Conservation (phyloP, 2,329 filamentous ascomycete genomes). For the Fusarium anthophilum region DNA sequence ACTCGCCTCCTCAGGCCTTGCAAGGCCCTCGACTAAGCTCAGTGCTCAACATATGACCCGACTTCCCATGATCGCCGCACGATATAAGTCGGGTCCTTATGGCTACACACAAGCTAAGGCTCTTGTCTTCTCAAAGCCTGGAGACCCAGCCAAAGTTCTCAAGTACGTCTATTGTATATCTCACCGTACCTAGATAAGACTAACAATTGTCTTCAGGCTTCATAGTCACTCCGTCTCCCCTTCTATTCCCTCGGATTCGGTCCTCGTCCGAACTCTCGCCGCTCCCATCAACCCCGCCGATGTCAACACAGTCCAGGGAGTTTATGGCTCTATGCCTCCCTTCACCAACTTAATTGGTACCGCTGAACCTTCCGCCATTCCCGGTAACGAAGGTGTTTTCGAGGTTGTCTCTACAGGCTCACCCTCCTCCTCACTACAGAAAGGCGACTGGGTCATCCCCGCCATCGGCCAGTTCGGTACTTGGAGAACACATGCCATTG, state of each 20-base stretch:
- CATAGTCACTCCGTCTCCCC: conserved; percentile 83
- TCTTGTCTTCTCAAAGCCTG: conserved; percentile 78
- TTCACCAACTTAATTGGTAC: conserved; percentile 84
- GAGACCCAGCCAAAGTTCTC: conserved; percentile 77
- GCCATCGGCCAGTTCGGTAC: conserved; percentile 85
- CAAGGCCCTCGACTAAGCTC: conserved; percentile 35
- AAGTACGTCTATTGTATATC: conserved; percentile 53
- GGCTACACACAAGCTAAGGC: conserved; percentile 87
- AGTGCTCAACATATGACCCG: conserved; percentile 21
- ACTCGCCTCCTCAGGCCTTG: conserved; percentile 32
- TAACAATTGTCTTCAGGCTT: conserved; percentile 55
- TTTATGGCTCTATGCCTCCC: conserved; percentile 86
- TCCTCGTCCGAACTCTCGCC: conserved; percentile 88
- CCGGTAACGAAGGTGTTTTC: conserved; percentile 92
- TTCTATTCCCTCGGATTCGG: conserved; percentile 67
- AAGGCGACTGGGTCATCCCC: conserved; percentile 95
- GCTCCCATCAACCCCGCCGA: conserved; percentile 96
- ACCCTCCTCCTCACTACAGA: conserved; percentile 61
- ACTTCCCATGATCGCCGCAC: conserved; percentile 45
- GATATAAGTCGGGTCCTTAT: conserved; percentile 70
- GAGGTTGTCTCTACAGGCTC: conserved; percentile 81
- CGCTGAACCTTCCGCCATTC: conserved; percentile 76
- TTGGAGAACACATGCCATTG: conserved; percentile 90
- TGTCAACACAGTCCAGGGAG: conserved; percentile 97
- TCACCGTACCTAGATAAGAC: background rate